A percentile compares a stretch with the other conserved stretches of the same genome.
These are phyloP conservation scores for Mortierella sp. DNA, from an alignment of 371 early-diverging fungal species.

Conservation along the genomic window DNA sequence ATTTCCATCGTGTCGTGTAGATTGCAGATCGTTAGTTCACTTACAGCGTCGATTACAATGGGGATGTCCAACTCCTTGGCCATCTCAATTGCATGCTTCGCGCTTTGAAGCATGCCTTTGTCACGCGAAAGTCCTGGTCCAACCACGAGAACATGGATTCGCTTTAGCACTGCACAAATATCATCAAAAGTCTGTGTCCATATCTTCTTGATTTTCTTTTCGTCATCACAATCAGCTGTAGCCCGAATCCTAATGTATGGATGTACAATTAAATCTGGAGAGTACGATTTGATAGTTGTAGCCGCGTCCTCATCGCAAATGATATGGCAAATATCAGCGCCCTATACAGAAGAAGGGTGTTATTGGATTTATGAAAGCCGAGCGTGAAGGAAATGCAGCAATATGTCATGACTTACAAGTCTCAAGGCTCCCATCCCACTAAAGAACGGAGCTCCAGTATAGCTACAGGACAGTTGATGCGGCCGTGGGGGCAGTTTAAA, in stretches of 20 bases:
- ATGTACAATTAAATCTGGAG: conserved; percentile 73
- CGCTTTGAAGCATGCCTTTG: conserved; percentile 70
- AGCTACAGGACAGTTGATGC: conserved; percentile 9
- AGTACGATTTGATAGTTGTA: conserved; percentile 76
- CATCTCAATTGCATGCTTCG: conserved; percentile 68
- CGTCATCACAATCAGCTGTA: conserved; percentile 3
- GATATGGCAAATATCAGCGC: conserved; percentile 93
- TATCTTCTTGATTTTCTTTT: conserved; percentile 11
- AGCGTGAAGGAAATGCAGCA: background rate
- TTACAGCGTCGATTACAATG: conserved; percentile 93
- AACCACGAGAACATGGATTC: conserved; percentile 89
- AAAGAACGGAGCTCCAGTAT: conserved; percentile 87
- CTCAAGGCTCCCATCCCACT: conserved; percentile 84
- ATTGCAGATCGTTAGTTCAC: conserved; percentile 2
- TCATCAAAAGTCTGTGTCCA: conserved; percentile 52
- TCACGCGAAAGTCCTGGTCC: conserved; percentile 96
- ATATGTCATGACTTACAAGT: conserved; percentile 64
- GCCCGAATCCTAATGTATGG: conserved; percentile 64
- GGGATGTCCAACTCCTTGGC: conserved; percentile 76
- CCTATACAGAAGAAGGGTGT: conserved; percentile 62
- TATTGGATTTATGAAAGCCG: background rate
- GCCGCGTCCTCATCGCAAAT: conserved; percentile 90
- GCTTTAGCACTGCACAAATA: conserved; percentile 63
- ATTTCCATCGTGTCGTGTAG: no score
- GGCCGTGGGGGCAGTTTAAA: conserved; percentile 12